Evolutionary conservation across 1,284 basidiomycete genomes (phyloP), one percentile per base, ranked within the genome.

Genomic region (Bothia castanella): DNA sequence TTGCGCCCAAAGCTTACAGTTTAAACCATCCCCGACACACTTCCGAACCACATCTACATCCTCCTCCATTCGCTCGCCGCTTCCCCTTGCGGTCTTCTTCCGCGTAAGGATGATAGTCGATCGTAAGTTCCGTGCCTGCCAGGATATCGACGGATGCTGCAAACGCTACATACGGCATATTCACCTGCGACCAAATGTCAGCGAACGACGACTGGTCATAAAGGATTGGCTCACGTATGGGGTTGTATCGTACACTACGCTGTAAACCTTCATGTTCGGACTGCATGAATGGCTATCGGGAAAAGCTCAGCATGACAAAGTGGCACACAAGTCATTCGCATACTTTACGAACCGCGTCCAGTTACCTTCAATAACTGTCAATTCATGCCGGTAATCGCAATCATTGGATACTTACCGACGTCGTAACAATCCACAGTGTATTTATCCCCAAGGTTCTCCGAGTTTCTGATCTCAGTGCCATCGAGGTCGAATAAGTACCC

Each of bases 281-380:
- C 67, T 62, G 58, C 85, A 87, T 0, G 83, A 86, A 58, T 87
- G 85, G 58, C 84, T 87, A 54, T 13, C 45, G 20, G 20, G 34
- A 20, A 16, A 12, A 27, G 29, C n/a, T 65, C 34, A 53, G 49
- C 25, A 25, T 6, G 38, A 30, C 36, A 44, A 46, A 19, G 45
- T 41, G 12, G 39, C 40, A 30, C 5, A 10, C 19, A 5, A 19
- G 13, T 29, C 36, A 42, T 34, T 27, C 16, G 65, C 78, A 52
- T 58, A 85, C 85, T 87, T 87, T 31, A 87, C 69, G 53, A 87
- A 87, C 11, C 83, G 72, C 3, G 83, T 83, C 85, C 84, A 87
- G 58, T 87, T 87, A 5, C 84, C 83, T 86, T 49, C 9, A 39
- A 50, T 35, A 12, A 20, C 19, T 21, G 42, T 53, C 44, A 57